phyloP scores from a whole-genome alignment of 2,329 filamentous ascomycete genomes.

The Coleophoma cylindrospora region DNA sequence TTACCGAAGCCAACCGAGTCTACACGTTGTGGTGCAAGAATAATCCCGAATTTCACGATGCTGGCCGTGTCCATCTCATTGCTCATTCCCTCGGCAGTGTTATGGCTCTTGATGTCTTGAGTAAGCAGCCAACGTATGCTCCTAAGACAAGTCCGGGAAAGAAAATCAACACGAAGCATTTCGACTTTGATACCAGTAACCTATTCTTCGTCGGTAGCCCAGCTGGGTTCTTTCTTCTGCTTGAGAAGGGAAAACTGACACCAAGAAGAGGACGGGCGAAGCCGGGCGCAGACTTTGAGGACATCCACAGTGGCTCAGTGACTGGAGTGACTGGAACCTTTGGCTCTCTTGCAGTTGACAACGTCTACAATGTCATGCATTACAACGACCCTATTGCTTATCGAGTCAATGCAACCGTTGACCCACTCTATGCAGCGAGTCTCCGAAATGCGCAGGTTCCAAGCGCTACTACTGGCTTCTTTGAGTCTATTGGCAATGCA shows the following conservation, averaged over 20 bases:
- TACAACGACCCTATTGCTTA: conserved; percentile 78
- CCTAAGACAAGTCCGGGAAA: conserved; percentile 40
- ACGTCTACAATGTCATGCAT: conserved; percentile 87
- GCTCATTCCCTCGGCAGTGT: conserved; percentile 91
- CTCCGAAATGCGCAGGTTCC: conserved; percentile 78
- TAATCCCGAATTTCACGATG: conserved; percentile 77
- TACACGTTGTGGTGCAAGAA: conserved; percentile 93
- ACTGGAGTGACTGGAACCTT: conserved; percentile 77
- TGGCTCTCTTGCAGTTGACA: conserved; percentile 90
- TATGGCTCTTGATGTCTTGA: conserved; percentile 90
- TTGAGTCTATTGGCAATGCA: conserved; percentile 58
- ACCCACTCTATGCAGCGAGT: conserved; percentile 70
- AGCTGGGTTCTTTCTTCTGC: conserved; percentile 84
- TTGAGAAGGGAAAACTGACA: conserved; percentile 67
- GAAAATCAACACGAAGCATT: conserved; percentile 50
- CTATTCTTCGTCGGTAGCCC: conserved; percentile 89
- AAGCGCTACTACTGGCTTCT: conserved; percentile 59
- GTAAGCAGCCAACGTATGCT: conserved; percentile 74
- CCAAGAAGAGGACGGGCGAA: conserved; percentile 75
- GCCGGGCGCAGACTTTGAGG: conserved; percentile 63
- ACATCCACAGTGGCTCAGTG: conserved; percentile 49
- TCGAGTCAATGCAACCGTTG: conserved; percentile 84
- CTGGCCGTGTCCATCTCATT: conserved; percentile 84
- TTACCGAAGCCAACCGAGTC: conserved; percentile 90
- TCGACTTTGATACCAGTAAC: conserved; percentile 89